These are phyloP conservation scores for Geotrichum europaeum DNA, from an alignment of 1,139 yeast species.

Conservation along the genomic window DNA sequence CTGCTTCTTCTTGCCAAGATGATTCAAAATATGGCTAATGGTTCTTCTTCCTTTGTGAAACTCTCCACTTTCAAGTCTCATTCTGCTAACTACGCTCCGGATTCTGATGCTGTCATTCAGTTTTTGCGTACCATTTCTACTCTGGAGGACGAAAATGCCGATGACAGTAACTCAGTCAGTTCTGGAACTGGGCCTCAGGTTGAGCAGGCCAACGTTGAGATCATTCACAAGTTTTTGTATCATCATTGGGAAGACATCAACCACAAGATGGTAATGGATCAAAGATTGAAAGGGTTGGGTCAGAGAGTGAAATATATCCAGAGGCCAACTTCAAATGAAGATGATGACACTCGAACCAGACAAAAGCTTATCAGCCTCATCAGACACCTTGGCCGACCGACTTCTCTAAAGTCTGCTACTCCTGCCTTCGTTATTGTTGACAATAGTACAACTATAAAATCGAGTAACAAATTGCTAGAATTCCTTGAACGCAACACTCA, in stretches of 20 bases:
- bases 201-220: constrained; percentile 25
- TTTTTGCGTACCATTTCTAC: constrained; percentile 19
- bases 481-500: constrained; percentile 67
- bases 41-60: constrained; percentile 52
- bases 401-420: not conserved
- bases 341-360: constrained; percentile 20
- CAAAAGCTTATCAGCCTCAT: constrained; percentile 24
- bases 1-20: constrained; percentile 72
- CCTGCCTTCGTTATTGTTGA: not conserved
- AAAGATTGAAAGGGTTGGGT: constrained; percentile 22
- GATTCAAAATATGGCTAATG: constrained; percentile 78
- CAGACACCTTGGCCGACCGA: constrained; percentile 27
- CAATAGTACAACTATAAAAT: constrained; percentile 2
- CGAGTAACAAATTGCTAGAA: constrained; percentile 47
- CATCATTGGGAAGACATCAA: constrained; percentile 50
- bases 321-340: constrained; percentile 10
- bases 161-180: constrained; percentile 7
- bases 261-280: constrained; percentile 27
- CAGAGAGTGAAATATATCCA: constrained; percentile 18
- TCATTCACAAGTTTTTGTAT: constrained; percentile 60
- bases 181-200: constrained; percentile 8
- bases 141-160: constrained; percentile 1
- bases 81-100: not conserved
- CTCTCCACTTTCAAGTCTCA: constrained; percentile 44
- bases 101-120: constrained; percentile 10